Evolutionary conservation across 1,139 yeast species (phyloP), one percentile per base, ranked within the genome.

Genomic region (Entelexis sorbosivorans): DNA sequence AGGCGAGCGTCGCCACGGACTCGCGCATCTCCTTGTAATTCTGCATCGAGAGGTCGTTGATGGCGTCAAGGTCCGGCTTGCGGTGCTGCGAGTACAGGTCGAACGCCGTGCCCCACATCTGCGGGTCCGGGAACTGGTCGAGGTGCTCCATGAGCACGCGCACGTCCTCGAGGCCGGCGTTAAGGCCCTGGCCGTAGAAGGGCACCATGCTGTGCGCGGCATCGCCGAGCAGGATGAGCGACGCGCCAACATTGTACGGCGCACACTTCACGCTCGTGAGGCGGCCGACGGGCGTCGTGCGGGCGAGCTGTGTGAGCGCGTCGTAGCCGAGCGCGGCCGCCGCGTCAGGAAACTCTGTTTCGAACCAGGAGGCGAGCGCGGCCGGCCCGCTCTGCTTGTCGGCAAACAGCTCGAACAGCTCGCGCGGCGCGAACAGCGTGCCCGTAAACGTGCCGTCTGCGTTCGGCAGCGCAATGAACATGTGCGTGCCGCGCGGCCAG

Each of bases 191-290:
- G 8, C 96, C 96, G 62, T 88, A 89, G 64, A 89, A 89, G 14
- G 97, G 97, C 5, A 89, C 96, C 96, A 88, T 88, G 16, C 93
- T 81, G 66, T 89, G 97, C 0, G 96, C 95, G 1, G 96, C 95
- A 66, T 89, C 96, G 4, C 96, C 96, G 34, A 89, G 70, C 6
- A 89, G 69, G 14, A 89, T 70, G 16, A 81, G 81, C 54, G 77
- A 75, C 38, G 82, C 88, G 40, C 71, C 68, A 33, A 73, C 75
- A 61, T 86, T 79, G 66, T 86, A 88, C 2, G 93, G 89, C 51
- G 70, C 70, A 56, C 87, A 82, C 51, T 66, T 67, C 42, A 71
- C 61, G 32, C 66, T 87, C 69, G 88, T 74, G 44, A 89, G 72
- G 11, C 89, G 74, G 2, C 95, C 94, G 52, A 82, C 73, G 5